Evolutionary conservation across 1,284 basidiomycete genomes (phyloP).

Genomic region (Ustilago tritici): DNA sequence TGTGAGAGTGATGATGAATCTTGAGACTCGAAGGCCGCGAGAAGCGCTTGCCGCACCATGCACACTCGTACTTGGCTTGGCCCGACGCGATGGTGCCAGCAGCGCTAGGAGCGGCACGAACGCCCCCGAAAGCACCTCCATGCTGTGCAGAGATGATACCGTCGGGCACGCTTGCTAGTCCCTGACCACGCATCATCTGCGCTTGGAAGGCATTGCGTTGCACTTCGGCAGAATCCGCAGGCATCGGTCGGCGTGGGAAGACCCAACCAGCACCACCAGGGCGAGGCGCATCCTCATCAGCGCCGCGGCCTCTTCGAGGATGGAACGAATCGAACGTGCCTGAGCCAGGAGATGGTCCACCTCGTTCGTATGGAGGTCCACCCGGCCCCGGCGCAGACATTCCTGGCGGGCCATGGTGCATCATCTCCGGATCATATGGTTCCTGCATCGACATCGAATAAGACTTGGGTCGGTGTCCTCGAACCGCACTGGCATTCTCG

Average conservation of each 20-base stretch:
- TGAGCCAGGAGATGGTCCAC: conserved; percentile 32
- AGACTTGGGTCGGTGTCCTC: conserved; percentile 43
- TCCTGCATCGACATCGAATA: conserved; percentile 48
- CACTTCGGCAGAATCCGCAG: conserved; percentile 39
- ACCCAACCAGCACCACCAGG: conserved; percentile 51
- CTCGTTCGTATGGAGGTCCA: conserved; percentile 38
- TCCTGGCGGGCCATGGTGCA: conserved; percentile 41
- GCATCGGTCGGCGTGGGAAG: conserved; percentile 46
- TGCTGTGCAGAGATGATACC: conserved; percentile 45
- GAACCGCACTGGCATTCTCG: conserved; percentile 29
- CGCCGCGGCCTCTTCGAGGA: conserved; percentile 41
- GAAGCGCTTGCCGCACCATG: conserved; percentile 65
- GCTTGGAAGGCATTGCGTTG: conserved; percentile 47
- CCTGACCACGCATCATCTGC: conserved; percentile 45
- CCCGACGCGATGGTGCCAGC: conserved; percentile 50
- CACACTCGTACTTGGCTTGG: conserved; percentile 64
- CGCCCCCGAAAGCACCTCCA: conserved; percentile 32
- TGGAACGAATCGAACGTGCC: conserved; percentile 49
- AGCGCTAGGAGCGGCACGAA: conserved; percentile 34
- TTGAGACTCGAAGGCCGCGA: conserved; percentile 64
- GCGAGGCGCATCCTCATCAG: conserved; percentile 33
- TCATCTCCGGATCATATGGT: conserved; percentile 30
- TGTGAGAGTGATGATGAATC: conserved; percentile 68
- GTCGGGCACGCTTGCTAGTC: conserved; percentile 39
- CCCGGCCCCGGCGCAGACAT: conserved; percentile 41